These are phyloP conservation scores for Corinectria fuckeliana DNA, from an alignment of 2,329 filamentous ascomycete species.

Conservation along the genomic window DNA sequence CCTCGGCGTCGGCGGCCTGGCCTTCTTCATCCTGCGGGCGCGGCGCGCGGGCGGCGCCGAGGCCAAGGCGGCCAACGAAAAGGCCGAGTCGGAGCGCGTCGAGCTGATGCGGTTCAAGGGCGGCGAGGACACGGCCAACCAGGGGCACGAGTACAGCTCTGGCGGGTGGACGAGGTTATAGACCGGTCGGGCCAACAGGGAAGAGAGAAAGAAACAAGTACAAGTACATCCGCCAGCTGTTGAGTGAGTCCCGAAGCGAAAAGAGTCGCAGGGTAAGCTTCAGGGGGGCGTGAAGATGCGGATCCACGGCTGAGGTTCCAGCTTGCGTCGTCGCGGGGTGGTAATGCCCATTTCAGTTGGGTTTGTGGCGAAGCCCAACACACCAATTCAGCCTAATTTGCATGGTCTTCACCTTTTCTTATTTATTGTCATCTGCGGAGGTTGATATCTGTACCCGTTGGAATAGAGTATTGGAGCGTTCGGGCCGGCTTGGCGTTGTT, in stretches of 20 bases:
- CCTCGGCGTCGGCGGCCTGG: slow-evolving; percentile 48
- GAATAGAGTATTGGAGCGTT: background rate
- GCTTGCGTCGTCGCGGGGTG: background rate
- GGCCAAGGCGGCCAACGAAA: slow-evolving; percentile 53
- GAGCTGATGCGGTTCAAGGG: slow-evolving; percentile 58
- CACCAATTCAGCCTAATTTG: background rate
- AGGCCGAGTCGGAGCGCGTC: slow-evolving; percentile 54
- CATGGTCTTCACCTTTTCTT: background rate
- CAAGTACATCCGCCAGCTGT: too few relatives aligned
- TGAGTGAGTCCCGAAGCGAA: too few relatives aligned
- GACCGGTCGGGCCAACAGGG: background rate
- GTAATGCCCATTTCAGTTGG: background rate
- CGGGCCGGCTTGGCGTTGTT: background rate
- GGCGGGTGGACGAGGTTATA: slow-evolving; percentile 24
- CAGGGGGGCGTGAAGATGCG: too few relatives aligned
- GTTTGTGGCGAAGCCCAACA: background rate
- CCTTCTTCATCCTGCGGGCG: slow-evolving; percentile 63
- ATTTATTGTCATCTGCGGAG: background rate
- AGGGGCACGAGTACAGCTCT: slow-evolving; percentile 38
- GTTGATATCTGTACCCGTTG: background rate
- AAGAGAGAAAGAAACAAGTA: background rate
- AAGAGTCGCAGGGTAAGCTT: too few relatives aligned
- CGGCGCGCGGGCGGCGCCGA: slow-evolving; percentile 59
- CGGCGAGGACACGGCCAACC: slow-evolving; percentile 33
- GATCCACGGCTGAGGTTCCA: too few relatives aligned